Evolutionary conservation across 129 eudicot species (phyloP), one percentile per base, ranked within the genome.

Genomic region (Flaveria linearis): DNA sequence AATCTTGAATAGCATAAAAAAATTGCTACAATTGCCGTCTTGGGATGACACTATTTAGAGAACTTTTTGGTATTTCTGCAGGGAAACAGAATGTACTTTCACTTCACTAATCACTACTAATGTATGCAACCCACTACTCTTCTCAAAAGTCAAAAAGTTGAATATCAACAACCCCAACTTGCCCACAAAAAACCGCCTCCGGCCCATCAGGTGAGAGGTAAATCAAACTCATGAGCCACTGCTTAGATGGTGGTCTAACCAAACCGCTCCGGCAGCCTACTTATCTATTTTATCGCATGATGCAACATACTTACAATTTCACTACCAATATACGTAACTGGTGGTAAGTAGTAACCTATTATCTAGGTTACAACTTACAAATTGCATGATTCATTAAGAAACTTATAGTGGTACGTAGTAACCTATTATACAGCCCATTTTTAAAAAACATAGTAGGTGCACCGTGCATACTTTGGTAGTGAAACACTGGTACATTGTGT

Each of bases 1-100:
- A 62, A 62, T 11, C 18, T 5, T 13, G 3, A 26, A 62, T 28
- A 13, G 28, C 16, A 25, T 62, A 62, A 65, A 65, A 65, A 16
- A 65, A 36, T 22, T 65, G 70, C 70, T 33, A 65, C 20, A 36
- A 33, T 16, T 15, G 36, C 70, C 2, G 25, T 65, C 70, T 65
- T 30, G 2, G 1, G 47, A 64, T 64, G 47, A 16, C 23, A 3
- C 14, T 7, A 26, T 70, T 25, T 70, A 14, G 2, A 25, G 13
- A 26, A 26, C 7, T 2, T 12, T 28, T 12, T 4, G 18, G 3
- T n/a, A 61, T 25, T 26, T 1, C 5, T 62, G 43, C 18, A 20
- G 8, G 7, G 41, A 61, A 61, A 12, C 17, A 61, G 17, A 25
- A 61, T 25, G 18, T 11, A 26, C 18, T 61, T 60, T 28, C 17